A percentile compares a stretch with the other conserved stretches of the same genome.
Evolutionary conservation across 805 yeast genomes (phyloP).

Genomic region (Candida montana): DNA sequence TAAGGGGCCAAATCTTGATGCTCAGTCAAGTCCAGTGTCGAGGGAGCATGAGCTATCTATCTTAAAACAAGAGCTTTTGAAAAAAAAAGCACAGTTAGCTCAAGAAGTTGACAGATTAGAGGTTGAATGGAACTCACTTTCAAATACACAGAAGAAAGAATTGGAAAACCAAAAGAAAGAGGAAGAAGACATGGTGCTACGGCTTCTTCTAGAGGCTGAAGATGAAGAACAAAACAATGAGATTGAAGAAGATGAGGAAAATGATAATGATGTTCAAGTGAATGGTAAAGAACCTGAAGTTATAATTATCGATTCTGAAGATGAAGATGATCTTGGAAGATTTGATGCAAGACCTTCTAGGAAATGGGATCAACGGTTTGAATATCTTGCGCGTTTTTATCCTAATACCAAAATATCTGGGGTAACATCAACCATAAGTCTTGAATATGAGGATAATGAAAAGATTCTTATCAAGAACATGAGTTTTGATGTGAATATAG

Average conservation of each 20-base stretch:
- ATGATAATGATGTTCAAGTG: background rate
- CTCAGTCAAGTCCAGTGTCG: slow-evolving; percentile 4
- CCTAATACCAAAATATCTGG: slow-evolving; percentile 15
- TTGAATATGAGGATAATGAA: slow-evolving; percentile 12
- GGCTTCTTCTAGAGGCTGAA: slow-evolving; percentile 8
- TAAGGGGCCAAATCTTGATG: background rate
- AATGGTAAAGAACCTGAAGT: slow-evolving; percentile 2
- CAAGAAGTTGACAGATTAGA: slow-evolving; percentile 18
- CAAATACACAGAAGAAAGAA: slow-evolving; percentile 10
- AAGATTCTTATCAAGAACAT: slow-evolving; percentile 17
- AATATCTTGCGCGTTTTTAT: slow-evolving; percentile 20
- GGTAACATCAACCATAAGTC: slow-evolving; percentile 13
- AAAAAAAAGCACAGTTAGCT: slow-evolving; percentile 1
- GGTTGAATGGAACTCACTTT: slow-evolving; percentile 17
- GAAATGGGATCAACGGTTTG: slow-evolving; percentile 20
- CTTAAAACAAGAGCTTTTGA: slow-evolving; percentile 5
- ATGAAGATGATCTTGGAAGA: slow-evolving; percentile 7
- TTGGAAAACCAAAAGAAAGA: slow-evolving; percentile 4
- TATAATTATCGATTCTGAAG: background rate
- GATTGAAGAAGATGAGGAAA: background rate
- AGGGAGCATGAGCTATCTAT: slow-evolving; percentile 1
- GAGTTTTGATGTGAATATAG: slow-evolving; percentile 13
- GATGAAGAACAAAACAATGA: background rate
- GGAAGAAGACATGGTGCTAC: slow-evolving; percentile 11
- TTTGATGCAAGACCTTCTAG: slow-evolving; percentile 19